Conservation (phyloP, 768 basidiomycete genomes). For the Leccinum variicolor region DNA sequence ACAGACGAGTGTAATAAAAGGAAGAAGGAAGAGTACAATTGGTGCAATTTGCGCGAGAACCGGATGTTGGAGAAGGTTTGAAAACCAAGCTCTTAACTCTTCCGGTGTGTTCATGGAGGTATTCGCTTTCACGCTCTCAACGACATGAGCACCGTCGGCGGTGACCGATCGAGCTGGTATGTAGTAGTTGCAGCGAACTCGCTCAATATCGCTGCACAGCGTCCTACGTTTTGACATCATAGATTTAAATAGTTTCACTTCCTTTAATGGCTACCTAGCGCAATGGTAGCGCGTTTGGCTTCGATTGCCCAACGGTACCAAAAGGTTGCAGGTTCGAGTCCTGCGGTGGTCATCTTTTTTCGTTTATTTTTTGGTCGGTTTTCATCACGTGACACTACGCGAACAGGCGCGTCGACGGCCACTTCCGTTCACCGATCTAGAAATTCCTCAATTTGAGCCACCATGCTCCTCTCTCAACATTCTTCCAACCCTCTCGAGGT, state of each 20-base stretch:
- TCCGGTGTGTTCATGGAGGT: constrained; percentile 45
- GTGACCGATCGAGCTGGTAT: constrained; percentile 6
- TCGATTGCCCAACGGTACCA: constrained; percentile 76
- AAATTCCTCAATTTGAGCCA: not conserved
- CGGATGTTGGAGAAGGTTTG: constrained; percentile 36
- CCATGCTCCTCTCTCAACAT: constrained; percentile 54
- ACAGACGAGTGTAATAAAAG: constrained; percentile 32
- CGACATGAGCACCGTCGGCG: constrained; percentile 27
- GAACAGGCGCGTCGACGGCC: constrained; percentile 10
- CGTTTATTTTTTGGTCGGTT: not conserved
- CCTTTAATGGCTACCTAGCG: constrained; percentile 66
- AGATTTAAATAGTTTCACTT: fast-evolving
- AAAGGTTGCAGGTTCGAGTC: constrained; percentile 97
- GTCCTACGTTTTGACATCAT: not conserved
- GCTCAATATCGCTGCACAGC: constrained; percentile 13
- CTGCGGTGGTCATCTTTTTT: constrained; percentile 73
- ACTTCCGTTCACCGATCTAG: not conserved
- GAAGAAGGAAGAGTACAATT: constrained; percentile 45
- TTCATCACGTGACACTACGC: constrained; percentile 24
- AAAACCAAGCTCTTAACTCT: constrained; percentile 38
- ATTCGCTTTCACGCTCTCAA: constrained; percentile 23
- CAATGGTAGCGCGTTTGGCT: constrained; percentile 97
- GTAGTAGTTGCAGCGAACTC: constrained; percentile 18
- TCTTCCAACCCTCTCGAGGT: constrained; percentile 74
- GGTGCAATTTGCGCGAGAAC: constrained; percentile 54